Conservation (phyloP, 1,139 yeast genomes). For the Blastobotrys serpentis region DNA sequence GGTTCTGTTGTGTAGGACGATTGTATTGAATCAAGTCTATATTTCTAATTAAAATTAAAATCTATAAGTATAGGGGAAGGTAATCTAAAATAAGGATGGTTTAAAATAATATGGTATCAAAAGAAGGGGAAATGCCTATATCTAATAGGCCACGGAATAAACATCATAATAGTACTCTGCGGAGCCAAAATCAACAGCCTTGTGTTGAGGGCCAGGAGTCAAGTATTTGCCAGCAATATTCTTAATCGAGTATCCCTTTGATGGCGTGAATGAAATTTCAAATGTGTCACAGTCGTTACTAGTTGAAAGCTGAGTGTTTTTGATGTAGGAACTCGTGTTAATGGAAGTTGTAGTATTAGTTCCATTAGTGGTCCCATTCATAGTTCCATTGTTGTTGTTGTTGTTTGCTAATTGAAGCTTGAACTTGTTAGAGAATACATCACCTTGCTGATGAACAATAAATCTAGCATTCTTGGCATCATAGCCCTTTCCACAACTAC, state of each 20-base stretch:
- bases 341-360: background rate
- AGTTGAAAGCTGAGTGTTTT: background rate
- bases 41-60: too few species aligned
- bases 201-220: background rate
- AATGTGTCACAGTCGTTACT: conserved; percentile 9
- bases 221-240: conserved; percentile 12
- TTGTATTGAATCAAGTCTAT: too few species aligned
- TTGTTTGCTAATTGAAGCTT: conserved; percentile 14
- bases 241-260: conserved; percentile 22
- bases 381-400: background rate
- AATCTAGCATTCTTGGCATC: conserved; percentile 15
- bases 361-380: too few species aligned
- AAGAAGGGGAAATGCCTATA: too few species aligned
- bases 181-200: conserved; percentile 4
- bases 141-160: conserved; percentile 14
- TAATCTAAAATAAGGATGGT: too few species aligned
- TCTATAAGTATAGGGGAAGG: too few species aligned
- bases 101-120: background rate
- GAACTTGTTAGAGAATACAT: conserved; percentile 23
- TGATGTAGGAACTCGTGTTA: background rate
- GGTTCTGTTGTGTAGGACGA: too few species aligned
- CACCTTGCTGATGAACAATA: conserved; percentile 23
- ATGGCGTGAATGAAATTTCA: conserved; percentile 16
- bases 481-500: background rate
- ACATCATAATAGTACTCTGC: conserved; percentile 9